phyloP scores from a whole-genome alignment of 306 rosid species.

The Malus asiatica region DNA sequence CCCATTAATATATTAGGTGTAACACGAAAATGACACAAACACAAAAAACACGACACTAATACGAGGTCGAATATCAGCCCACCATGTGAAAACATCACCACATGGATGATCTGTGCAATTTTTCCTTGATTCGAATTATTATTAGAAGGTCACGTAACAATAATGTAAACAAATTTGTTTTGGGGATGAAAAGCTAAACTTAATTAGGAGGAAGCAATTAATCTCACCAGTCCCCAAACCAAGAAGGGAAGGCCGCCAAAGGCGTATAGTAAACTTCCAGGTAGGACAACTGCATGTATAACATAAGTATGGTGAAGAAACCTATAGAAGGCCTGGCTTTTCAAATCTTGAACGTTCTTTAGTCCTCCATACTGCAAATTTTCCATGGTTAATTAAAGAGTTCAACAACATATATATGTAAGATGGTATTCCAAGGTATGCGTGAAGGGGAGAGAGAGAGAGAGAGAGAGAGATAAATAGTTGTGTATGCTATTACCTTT shows the following conservation, averaged over 20 bases:
- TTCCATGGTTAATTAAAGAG: neutral
- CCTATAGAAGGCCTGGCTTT: slow-evolving; percentile 62
- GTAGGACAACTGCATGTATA: slow-evolving; percentile 57
- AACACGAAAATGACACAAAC: too few species aligned
- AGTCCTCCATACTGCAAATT: slow-evolving; percentile 61
- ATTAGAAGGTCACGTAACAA: too few species aligned
- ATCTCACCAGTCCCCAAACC: slow-evolving; percentile 76
- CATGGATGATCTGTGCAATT: neutral
- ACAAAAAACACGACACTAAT: too few species aligned
- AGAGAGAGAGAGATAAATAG: too few species aligned
- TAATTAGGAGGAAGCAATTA: neutral
- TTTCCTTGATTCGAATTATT: too few species aligned
- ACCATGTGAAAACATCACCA: too few species aligned
- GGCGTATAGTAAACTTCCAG: slow-evolving; percentile 49
- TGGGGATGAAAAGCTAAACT: neutral
- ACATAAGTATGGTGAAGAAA: slow-evolving; percentile 49
- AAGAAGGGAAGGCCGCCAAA: slow-evolving; percentile 73
- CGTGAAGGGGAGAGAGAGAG: too few species aligned
- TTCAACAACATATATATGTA: neutral
- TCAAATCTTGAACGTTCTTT: slow-evolving; percentile 63
- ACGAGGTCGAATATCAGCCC: too few species aligned
- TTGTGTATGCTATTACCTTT: slow-evolving; percentile 32
- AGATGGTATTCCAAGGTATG: too few species aligned
- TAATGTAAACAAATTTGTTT: too few species aligned
- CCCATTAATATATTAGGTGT: too few species aligned